Evolutionary conservation across 2,329 filamentous ascomycete species (phyloP).

Genomic region (Tetracladium maxilliforme): DNA sequence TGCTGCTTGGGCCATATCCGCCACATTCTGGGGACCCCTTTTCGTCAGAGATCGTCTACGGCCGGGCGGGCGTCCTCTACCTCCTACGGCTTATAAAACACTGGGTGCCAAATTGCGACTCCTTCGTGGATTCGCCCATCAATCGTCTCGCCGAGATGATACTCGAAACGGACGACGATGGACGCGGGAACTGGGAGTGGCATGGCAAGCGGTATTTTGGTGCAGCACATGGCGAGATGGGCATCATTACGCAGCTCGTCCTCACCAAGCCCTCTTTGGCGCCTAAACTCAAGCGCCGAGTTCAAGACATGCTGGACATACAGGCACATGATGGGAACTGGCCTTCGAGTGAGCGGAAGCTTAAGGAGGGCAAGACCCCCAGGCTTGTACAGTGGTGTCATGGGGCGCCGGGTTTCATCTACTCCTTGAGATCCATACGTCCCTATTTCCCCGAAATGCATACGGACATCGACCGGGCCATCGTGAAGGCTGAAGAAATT

Average conservation of each 20-base stretch:
- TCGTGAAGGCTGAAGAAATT: conserved; percentile 33
- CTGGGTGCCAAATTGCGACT: conserved; percentile 32
- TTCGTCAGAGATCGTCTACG: conserved; percentile 49
- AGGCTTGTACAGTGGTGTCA: conserved; percentile 51
- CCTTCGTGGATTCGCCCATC: conserved; percentile 35
- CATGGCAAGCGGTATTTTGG: conserved; percentile 48
- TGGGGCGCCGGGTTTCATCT: conserved; percentile 47
- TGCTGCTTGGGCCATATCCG: conserved; percentile 25
- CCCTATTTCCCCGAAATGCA: conserved; percentile 38
- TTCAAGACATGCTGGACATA: conserved; percentile 39
- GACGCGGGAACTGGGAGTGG: conserved; percentile 44
- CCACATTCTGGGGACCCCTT: conserved; percentile 21
- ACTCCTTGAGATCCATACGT: conserved; percentile 39
- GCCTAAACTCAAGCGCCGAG: conserved; percentile 31
- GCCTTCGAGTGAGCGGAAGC: conserved; percentile 31
- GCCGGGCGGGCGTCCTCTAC: conserved; percentile 54
- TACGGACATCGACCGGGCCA: conserved; percentile 34
- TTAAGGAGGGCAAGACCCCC: conserved; percentile 23
- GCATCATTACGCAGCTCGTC: conserved; percentile 57
- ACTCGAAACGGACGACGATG: conserved; percentile 27
- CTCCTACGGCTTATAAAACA: conserved; percentile 47
- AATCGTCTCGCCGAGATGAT: conserved; percentile 43
- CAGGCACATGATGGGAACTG: conserved; percentile 51
- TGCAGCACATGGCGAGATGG: conserved; percentile 51
- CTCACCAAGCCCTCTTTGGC: conserved; percentile 40